These are phyloP conservation scores for Pestalotiopsis sp. DNA, from an alignment of 2,329 filamentous ascomycete species.

Conservation along the genomic window DNA sequence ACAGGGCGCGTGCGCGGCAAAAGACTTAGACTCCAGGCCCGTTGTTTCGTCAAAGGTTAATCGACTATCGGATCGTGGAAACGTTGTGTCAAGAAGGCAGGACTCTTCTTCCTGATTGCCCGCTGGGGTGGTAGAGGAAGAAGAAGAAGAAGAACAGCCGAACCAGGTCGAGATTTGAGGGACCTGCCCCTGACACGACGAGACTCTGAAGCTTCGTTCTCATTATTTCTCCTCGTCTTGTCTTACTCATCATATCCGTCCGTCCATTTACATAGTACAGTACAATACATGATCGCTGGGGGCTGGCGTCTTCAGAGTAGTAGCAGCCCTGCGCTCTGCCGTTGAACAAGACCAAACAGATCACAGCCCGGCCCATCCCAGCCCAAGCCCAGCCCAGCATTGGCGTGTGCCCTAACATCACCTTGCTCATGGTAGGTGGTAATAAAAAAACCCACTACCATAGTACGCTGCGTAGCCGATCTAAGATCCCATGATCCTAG, in stretches of 20 bases:
- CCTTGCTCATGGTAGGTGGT: too few relatives aligned
- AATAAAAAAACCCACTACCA: not conserved
- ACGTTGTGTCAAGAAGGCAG: not conserved
- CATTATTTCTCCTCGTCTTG: not conserved
- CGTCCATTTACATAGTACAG: not conserved
- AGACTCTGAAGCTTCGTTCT: not conserved
- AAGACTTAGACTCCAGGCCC: not conserved
- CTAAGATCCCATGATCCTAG: constrained; percentile 3
- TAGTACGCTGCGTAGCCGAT: not conserved
- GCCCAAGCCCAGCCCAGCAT: not conserved
- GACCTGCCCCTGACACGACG: not conserved
- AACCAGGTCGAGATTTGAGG: not conserved
- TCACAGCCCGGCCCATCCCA: not conserved
- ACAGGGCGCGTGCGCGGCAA: not conserved
- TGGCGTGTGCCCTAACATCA: not conserved
- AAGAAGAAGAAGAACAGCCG: not conserved
- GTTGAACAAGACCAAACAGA: not conserved
- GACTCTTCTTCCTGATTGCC: not conserved
- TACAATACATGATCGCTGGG: not conserved
- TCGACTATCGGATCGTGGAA: not conserved
- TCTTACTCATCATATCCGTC: not conserved
- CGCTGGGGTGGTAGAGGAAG: not conserved
- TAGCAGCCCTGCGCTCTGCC: not conserved
- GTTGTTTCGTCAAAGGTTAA: not conserved
- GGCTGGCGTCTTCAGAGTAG: not conserved